Percentiles rank a stretch among this genome's conserved stretches.
phyloP scores from a whole-genome alignment of 768 basidiomycete species.

The Boletus sp. region DNA sequence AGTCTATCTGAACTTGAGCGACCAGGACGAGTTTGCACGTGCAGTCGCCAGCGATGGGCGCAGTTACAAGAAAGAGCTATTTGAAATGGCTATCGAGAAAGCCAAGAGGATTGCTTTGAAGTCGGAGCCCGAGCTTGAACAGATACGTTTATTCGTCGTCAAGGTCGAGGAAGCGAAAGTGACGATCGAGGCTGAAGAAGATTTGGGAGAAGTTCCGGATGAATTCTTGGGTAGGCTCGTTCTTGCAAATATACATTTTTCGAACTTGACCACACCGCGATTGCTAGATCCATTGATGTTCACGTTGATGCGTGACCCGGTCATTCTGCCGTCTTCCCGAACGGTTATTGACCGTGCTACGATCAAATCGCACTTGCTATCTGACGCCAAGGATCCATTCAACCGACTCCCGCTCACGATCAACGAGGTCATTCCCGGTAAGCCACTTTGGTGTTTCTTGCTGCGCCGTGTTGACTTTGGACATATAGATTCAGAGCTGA shows the following conservation, averaged over 20 bases:
- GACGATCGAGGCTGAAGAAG: slow-evolving; percentile 84
- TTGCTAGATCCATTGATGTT: slow-evolving; percentile 80
- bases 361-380: slow-evolving; percentile 92
- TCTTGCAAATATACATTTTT: not conserved
- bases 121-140: slow-evolving; percentile 69
- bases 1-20: slow-evolving; percentile 85
- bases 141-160: slow-evolving; percentile 63
- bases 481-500: slow-evolving; percentile 60
- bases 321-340: slow-evolving; percentile 80
- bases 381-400: slow-evolving; percentile 92
- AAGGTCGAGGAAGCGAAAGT: slow-evolving; percentile 83
- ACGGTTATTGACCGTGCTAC: slow-evolving; percentile 82
- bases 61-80: slow-evolving; percentile 82
- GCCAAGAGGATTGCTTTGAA: slow-evolving; percentile 64
- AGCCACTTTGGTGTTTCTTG: slow-evolving; percentile 23
- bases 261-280: not conserved
- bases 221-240: slow-evolving; percentile 79
- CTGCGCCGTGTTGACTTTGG: slow-evolving; percentile 6
- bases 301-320: slow-evolving; percentile 94
- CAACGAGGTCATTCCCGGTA: slow-evolving; percentile 76
- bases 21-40: slow-evolving; percentile 70
- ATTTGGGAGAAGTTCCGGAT: slow-evolving; percentile 89
- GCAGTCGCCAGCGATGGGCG: slow-evolving; percentile 94
- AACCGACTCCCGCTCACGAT: slow-evolving; percentile 81
- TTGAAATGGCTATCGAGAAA: slow-evolving; percentile 72